Evolutionary conservation across 2,329 filamentous ascomycete species (phyloP).

Genomic region (Corynespora cassiicola): DNA sequence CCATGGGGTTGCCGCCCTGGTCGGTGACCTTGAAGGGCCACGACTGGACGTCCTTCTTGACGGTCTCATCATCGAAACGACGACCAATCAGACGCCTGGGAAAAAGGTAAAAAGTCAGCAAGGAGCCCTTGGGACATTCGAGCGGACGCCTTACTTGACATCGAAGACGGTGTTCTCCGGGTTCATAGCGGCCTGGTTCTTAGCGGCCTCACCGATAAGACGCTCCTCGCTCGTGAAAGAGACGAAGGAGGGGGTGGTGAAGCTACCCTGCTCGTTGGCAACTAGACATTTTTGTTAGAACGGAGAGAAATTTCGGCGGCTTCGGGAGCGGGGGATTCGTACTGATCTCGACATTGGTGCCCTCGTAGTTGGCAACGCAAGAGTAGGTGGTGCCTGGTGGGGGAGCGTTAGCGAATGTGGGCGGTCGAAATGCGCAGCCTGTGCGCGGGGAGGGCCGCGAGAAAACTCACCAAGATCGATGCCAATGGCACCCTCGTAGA

Average conservation of each 20-base stretch:
- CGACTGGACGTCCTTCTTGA: slow-evolving; percentile 98
- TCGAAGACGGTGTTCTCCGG: slow-evolving; percentile 98
- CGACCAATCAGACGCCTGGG: slow-evolving; percentile 96
- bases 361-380: slow-evolving; percentile 99
- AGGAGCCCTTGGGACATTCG: not conserved
- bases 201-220: slow-evolving; percentile 98
- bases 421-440: slow-evolving; percentile 25
- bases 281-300: slow-evolving; percentile 57
- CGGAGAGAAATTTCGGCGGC: slow-evolving; percentile 8
- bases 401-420: slow-evolving; percentile 37
- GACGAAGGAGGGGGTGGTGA: slow-evolving; percentile 98
- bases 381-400: slow-evolving; percentile 95
- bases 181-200: slow-evolving; percentile 99
- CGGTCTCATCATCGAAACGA: slow-evolving; percentile 90
- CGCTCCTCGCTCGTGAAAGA: slow-evolving; percentile 99
- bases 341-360: slow-evolving; percentile 99
- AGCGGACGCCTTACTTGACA: slow-evolving; percentile 78
- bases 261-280: slow-evolving; percentile 99
- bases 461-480: slow-evolving; percentile 87
- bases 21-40: slow-evolving; percentile 99
- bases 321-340: slow-evolving; percentile 46
- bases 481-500: slow-evolving; percentile 99
- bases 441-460: slow-evolving; percentile 21
- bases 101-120: slow-evolving; percentile 46
- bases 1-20: slow-evolving; percentile 84